These are phyloP conservation scores for Saksenaea oblongispora DNA, from an alignment of 371 early-diverging fungal species.

Conservation along the genomic window DNA sequence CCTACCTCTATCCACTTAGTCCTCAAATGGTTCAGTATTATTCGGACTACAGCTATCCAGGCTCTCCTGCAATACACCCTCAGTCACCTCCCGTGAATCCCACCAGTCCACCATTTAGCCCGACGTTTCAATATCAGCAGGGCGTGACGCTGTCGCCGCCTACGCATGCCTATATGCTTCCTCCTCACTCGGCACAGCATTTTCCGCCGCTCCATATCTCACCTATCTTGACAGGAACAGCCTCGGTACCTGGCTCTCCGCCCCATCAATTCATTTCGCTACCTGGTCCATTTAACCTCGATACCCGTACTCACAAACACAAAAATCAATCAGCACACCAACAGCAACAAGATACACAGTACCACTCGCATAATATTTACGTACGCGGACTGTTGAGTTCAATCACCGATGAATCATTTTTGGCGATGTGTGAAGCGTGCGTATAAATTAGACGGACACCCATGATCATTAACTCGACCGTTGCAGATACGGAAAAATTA, in stretches of 20 bases:
- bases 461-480: background rate
- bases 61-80: conserved; percentile 44
- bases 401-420: conserved; percentile 73
- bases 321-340: conserved; percentile 5
- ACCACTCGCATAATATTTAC: conserved; percentile 72
- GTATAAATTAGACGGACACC: background rate
- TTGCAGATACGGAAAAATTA: conserved; percentile 71
- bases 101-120: conserved; percentile 48
- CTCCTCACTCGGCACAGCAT: conserved; percentile 26
- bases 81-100: conserved; percentile 47
- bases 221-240: conserved; percentile 34
- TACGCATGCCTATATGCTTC: conserved; percentile 34
- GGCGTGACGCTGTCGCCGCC: conserved; percentile 32
- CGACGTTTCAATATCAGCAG: conserved; percentile 33
- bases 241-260: conserved; percentile 27
- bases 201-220: conserved; percentile 45
- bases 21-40: conserved; percentile 44
- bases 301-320: conserved; percentile 11
- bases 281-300: conserved; percentile 19
- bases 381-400: conserved; percentile 74
- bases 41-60: conserved; percentile 39
- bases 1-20: conserved; percentile 37
- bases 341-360: conserved; percentile 18
- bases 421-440: conserved; percentile 57
- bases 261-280: conserved; percentile 21